Evolutionary conservation across 306 rosid genomes (phyloP), one percentile per base, ranked within the genome.

Genomic region (Morella rubra): DNA sequence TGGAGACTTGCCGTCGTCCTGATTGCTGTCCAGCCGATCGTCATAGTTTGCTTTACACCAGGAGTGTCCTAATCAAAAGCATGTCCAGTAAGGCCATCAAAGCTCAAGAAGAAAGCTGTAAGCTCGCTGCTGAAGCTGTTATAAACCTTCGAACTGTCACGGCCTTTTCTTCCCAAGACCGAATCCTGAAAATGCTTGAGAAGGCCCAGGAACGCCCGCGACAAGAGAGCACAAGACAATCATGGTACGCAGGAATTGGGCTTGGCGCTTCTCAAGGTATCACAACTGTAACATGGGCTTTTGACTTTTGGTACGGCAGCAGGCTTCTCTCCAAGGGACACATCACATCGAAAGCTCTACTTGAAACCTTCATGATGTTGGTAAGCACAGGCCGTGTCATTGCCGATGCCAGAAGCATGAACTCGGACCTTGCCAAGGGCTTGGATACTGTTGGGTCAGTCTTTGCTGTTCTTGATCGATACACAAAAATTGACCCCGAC

Each of bases 381-480:
- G 81, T 90, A 0, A 89, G 97, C 76, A 94, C 95, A 0, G 94
- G 97, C 1, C 87, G 95, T 14, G 97, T 94, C 27, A 91, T 94
- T 27, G 97, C 98, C 0, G 97, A 94, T 41, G 98, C 98, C 0
- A 97, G 98, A 15, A 90, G 96, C 67, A 90, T 91, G 97, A 94
- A 97, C 1, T 69, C 89, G 0, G 98, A 94, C 79, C 85, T 94
- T 4, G 96, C 88, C 0, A 91, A 87, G 69, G 98, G 98, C 0
- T 76, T 91, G 5, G 90, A 86, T 13, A 89, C 96, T 0, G 87
- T 94, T 4, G 90, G 84, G n/a, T 90, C 96, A 0, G 96, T 91
- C 22, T 94, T 91, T 42, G 86, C 91, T 1, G 84, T 94, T 3
- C 69, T 94, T 18, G 96, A 94, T 45, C 75, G 96, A 7, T 60